These are phyloP conservation scores for Lactarius pseudohatsudake DNA, from an alignment of 768 basidiomycete species.

Conservation along the genomic window DNA sequence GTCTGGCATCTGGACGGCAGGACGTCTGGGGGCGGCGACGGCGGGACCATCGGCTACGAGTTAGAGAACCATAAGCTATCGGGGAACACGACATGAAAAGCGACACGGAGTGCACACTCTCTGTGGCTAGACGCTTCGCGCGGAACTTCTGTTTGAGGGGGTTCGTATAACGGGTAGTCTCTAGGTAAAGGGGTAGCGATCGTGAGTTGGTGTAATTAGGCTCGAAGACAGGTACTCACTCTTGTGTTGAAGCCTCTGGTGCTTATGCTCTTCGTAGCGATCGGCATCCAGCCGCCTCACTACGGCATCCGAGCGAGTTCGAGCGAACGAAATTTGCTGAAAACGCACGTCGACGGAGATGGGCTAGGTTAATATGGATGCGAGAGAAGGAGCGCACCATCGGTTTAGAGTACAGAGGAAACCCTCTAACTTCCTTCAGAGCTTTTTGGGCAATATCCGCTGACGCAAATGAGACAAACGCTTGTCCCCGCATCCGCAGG, in stretches of 20 bases:
- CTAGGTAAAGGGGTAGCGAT: slow-evolving; percentile 40
- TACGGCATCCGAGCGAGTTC: slow-evolving; percentile 85
- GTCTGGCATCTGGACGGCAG: slow-evolving; percentile 96
- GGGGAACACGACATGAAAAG: slow-evolving; percentile 12
- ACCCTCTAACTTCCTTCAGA: slow-evolving; percentile 88
- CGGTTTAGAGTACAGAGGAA: slow-evolving; percentile 94
- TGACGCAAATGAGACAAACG: slow-evolving; percentile 89
- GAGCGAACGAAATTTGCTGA: slow-evolving; percentile 95
- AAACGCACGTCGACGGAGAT: slow-evolving; percentile 2
- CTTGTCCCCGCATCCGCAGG: slow-evolving; percentile 97
- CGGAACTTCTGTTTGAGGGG: slow-evolving; percentile 85
- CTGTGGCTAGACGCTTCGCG: slow-evolving; percentile 76
- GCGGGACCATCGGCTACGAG: slow-evolving; percentile 65
- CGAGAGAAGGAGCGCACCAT: slow-evolving; percentile 59
- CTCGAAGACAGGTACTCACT: slow-evolving; percentile 50
- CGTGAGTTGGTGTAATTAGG: slow-evolving; percentile 11
- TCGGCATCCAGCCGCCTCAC: slow-evolving; percentile 72
- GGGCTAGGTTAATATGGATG: neutral
- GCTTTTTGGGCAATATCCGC: slow-evolving; percentile 84
- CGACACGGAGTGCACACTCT: slow-evolving; percentile 50
- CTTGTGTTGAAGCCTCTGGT: slow-evolving; percentile 74
- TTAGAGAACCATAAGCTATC: slow-evolving; percentile 16
- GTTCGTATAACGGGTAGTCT: slow-evolving; percentile 81
- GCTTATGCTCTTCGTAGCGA: slow-evolving; percentile 73
- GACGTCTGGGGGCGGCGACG: slow-evolving; percentile 66